Conservation (phyloP, 495 filamentous ascomycete species). For the Thermochaetoides thermophila region DNA sequence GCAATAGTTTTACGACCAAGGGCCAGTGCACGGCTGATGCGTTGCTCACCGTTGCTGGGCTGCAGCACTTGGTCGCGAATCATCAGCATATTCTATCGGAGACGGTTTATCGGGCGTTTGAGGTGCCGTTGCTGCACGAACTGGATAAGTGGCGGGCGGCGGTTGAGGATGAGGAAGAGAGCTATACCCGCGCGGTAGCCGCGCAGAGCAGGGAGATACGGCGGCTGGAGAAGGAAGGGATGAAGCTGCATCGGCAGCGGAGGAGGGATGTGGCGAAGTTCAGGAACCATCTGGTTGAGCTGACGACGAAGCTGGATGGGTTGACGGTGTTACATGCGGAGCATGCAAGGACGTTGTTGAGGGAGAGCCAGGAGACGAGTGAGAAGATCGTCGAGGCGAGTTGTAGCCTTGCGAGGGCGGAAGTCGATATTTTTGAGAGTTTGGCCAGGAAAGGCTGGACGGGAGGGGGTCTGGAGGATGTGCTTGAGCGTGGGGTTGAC, state of each 20-base stretch:
- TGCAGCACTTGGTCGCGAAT: conserved; percentile 50
- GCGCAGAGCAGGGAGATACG: conserved; percentile 39
- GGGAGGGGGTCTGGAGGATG: conserved; percentile 46
- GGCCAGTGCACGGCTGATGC: conserved; percentile 41
- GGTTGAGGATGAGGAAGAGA: conserved; percentile 44
- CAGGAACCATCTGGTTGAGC: conserved; percentile 38
- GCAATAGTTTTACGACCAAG: conserved; percentile 26
- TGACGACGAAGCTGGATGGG: conserved; percentile 47
- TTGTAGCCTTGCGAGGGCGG: conserved; percentile 44
- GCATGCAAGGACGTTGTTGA: conserved; percentile 38
- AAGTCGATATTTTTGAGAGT: conserved; percentile 52
- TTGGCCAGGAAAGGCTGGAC: conserved; percentile 49
- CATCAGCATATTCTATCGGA: conserved; percentile 50
- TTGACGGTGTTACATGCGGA: conserved; percentile 41
- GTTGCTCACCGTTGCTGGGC: conserved; percentile 41
- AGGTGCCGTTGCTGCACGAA: conserved; percentile 49
- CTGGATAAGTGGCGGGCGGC: conserved; percentile 43
- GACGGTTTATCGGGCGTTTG: conserved; percentile 48
- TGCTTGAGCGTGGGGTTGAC: conserved; percentile 45
- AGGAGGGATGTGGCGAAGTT: conserved; percentile 38
- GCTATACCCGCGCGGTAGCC: conserved; percentile 37
- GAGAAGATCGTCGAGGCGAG: conserved; percentile 42
- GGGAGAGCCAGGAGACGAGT: conserved; percentile 44
- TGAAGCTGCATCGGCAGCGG: conserved; percentile 40
- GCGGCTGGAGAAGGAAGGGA: conserved; percentile 43